Percentiles rank a stretch among this genome's conserved stretches.
Conservation (phyloP, 805 yeast species). For the Candida tammaniensis region DNA sequence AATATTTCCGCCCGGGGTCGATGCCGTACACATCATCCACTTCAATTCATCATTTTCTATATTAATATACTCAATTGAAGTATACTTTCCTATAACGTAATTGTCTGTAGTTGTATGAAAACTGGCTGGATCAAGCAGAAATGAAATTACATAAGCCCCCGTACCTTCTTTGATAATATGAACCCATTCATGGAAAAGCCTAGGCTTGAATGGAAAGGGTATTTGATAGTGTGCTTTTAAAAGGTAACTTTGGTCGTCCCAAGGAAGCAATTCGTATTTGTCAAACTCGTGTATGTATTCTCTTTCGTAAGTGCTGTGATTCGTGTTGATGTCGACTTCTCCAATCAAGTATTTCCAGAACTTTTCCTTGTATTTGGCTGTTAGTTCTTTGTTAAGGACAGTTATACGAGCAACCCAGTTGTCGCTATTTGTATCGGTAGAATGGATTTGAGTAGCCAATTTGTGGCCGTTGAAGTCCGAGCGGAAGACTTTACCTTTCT, state of each 20-base stretch:
- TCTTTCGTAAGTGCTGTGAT: constrained; percentile 36
- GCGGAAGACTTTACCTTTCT: constrained; percentile 5
- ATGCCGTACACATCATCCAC: constrained; percentile 41
- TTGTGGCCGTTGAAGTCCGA: constrained; percentile 1
- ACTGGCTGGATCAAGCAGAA: constrained; percentile 30
- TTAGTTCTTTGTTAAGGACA: constrained; percentile 5
- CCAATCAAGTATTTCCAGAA: constrained; percentile 17
- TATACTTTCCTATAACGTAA: constrained; percentile 29
- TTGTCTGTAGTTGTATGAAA: constrained; percentile 10
- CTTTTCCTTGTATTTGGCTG: constrained; percentile 6
- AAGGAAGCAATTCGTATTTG: constrained; percentile 21
- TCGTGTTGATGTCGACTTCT: constrained; percentile 7
- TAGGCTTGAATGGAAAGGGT: constrained; percentile 32
- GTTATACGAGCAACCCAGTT: constrained; percentile 18
- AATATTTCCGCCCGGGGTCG: constrained; percentile 38
- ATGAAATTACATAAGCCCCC: constrained; percentile 28
- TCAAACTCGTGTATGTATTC: constrained; percentile 33
- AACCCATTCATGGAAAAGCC: constrained; percentile 37
- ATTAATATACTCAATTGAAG: constrained; percentile 33
- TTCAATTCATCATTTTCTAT: constrained; percentile 19
- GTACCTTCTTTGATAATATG: constrained; percentile 21
- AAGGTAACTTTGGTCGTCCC: constrained; percentile 23
- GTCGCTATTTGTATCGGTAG: constrained; percentile 6
- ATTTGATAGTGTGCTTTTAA: constrained; percentile 32
- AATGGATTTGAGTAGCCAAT: constrained; percentile 3